Base-by-base conservation (phyloP, 1,284 basidiomycete species). In the Ceratobasidium sp. region DNA sequence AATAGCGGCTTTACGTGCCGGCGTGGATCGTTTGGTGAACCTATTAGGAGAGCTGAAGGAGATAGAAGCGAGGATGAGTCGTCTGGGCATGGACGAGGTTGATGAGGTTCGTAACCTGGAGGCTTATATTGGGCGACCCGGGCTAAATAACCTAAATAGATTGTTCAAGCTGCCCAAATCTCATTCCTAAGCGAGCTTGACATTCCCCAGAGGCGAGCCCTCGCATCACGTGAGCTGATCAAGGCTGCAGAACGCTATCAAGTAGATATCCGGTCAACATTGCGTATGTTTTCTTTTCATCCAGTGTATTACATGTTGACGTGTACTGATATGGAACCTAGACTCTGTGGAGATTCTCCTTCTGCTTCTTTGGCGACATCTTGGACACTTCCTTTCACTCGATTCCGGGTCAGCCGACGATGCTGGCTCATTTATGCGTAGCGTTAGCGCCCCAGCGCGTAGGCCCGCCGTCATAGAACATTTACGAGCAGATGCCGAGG, bases 281-380 rank as follows among this genome's bases (percentile, higher is more conserved):
- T 82, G 86, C 46, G 81, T 92, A 6, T 83, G 90, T 86, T 73
- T 52, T 84, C 14, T 74, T 55, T 30, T 48, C 73, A 12, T 69
- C 48, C 2, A n/a, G 26, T 53, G 41, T 58, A 21, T 43, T 30
- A 23, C 18, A 48, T 48, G 28, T 32, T 53, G 46, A 43, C 59
- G 71, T 26, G 74, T 34, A 28, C 28, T 58, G 10, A 39, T 30
- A 57, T 50, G 45, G 9, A 21, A 23, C 26, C 4, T 76, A 91
- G 93, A 89, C 75, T 89, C 90, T 57, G 83, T 91, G 59, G 95
- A 97, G 81, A 92, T 96, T 84, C 81, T 94, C 6, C 83, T 97
- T 6, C 84, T 97, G 5, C 83, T 97, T 30, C 84, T 95, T 12
- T 96, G 93, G 90, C 86, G 94, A 39, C 96, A 98, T 79, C 79